Conservation (phyloP, 2,329 filamentous ascomycete species). For the Penicillium sp. region DNA sequence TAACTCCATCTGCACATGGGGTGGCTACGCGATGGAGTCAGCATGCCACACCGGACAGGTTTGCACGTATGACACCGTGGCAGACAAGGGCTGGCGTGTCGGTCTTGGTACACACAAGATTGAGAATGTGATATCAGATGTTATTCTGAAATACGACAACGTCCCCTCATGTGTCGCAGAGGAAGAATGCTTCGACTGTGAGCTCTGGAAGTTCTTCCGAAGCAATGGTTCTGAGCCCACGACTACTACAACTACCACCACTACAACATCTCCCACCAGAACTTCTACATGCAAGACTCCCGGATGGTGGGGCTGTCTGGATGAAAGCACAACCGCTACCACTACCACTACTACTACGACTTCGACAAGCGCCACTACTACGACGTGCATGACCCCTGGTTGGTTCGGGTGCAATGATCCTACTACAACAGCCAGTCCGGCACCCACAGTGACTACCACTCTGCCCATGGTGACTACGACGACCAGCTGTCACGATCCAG, state of each 20-base stretch:
- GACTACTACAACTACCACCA: slow-evolving; percentile 58
- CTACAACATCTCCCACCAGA: slow-evolving; percentile 62
- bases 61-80: slow-evolving; percentile 90
- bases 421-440: slow-evolving; percentile 22
- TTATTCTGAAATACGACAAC: slow-evolving; percentile 76
- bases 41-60: slow-evolving; percentile 86
- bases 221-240: slow-evolving; percentile 82
- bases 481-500: slow-evolving; percentile 23
- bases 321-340: slow-evolving; percentile 19
- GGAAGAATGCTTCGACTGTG: slow-evolving; percentile 82
- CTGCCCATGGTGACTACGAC: slow-evolving; percentile 15
- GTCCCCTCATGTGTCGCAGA: slow-evolving; percentile 76
- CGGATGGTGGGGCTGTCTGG: slow-evolving; percentile 39
- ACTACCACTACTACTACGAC: slow-evolving; percentile 16
- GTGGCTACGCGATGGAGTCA: slow-evolving; percentile 89
- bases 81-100: slow-evolving; percentile 87
- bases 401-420: slow-evolving; percentile 43
- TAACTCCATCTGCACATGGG: slow-evolving; percentile 83
- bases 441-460: slow-evolving; percentile 10
- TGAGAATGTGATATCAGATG: slow-evolving; percentile 78
- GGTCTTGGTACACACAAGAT: slow-evolving; percentile 91
- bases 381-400: slow-evolving; percentile 36
- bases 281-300: slow-evolving; percentile 51
- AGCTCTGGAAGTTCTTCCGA: slow-evolving; percentile 89
- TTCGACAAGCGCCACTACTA: slow-evolving; percentile 29